Evolutionary conservation across 768 basidiomycete genomes (phyloP), one percentile per base, ranked within the genome.

Genomic region (Glaciozyma martinii): DNA sequence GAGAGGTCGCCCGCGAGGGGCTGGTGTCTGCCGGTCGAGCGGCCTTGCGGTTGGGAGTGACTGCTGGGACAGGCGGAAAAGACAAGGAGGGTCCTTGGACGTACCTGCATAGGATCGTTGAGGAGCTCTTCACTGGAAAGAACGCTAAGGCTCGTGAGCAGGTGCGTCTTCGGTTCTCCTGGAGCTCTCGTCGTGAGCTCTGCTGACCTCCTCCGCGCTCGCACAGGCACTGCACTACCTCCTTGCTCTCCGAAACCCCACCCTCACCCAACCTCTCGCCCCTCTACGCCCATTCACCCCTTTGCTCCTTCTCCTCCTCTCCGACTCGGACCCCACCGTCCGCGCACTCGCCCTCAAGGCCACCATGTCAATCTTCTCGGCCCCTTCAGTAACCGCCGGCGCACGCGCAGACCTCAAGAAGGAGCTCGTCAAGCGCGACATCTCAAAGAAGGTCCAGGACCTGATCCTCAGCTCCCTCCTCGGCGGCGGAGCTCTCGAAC

Each of bases 391-490:
- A 19, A 84, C 86, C 4, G 87, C 93, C 74, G 85, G 84, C 12
- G 95, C 95, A 5, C 85, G 89, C 59, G 84, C 91, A 6, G 94
- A 98, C 75, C 80, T 98, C 60, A 97, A 95, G 81, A 92, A 90
- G 74, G 87, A 90, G 75, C 81, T 98, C 81, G 76, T 81, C 3
- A 90, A 87, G 79, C 72, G 29, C 76, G 82, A 83, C 49, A 88
- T 95, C 50, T 83, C 90, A 42, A 94, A 93, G 78, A 83, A 85
- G 7, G 92, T 93, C 54, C 84, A 86, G 19, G 93, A 97, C 66
- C 81, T 81, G 59, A 84, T 98, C 21, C 80, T 92, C 10, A 77
- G 80, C 7, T 44, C 54, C 5, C 66, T 71, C 3, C 56, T 72
- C 18, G 66, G 62, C 10, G 68, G 65, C 23, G 60, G 47, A 15